Base-by-base conservation (phyloP, 371 early-diverging fungal species). In the Mortierella sp. region DNA sequence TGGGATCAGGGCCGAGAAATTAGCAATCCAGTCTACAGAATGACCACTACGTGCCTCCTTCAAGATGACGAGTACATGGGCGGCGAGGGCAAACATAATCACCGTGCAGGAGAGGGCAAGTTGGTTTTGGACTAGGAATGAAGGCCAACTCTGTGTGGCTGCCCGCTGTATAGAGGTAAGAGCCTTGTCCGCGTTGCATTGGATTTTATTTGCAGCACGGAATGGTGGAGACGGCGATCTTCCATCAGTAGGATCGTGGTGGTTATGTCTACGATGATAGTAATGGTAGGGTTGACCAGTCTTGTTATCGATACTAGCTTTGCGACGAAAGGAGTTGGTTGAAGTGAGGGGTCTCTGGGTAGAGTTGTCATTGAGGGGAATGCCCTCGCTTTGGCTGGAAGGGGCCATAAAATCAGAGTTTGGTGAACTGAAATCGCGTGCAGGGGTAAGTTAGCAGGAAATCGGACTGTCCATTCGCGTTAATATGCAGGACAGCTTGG, bases 261-360 rank as follows among this genome's bases (percentile, higher is more conserved):
- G 73, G 12, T 68, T 56, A 42, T 66, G 66, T n/a, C 73, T 47
- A 19, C 79, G 51, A 56, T 78, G 79, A 45, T 78, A 60, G 28
- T 78, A 78, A 47, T 73, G 79, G 28, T 69, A 57, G 10, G 73
- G 79, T 17, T 73, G 73, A 19, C 79, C 73, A 23, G 79, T 69
- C 43, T 37, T 45, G 3, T 22, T 28, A 49, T 73, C 74, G 61
- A 73, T 74, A 47, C 71, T 79, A 19, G 66, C 70, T 37, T 66
- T 79, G 47, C 73, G 79, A 2, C 79, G 64, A 37, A 63, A 54
- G 10, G 73, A 72, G 64, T 72, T 72, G 56, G 69, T 28, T 22
- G 58, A 53, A 0, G 64, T 22, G 32, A 61, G 34, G 28, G 67
- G 61, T 34, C 63, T 51, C 2, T 42, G 59, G 9, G 42, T 34